These are phyloP conservation scores for Ochromonas danica DNA, from an alignment of 108 stramenopile genomes.

Conservation along the genomic window DNA sequence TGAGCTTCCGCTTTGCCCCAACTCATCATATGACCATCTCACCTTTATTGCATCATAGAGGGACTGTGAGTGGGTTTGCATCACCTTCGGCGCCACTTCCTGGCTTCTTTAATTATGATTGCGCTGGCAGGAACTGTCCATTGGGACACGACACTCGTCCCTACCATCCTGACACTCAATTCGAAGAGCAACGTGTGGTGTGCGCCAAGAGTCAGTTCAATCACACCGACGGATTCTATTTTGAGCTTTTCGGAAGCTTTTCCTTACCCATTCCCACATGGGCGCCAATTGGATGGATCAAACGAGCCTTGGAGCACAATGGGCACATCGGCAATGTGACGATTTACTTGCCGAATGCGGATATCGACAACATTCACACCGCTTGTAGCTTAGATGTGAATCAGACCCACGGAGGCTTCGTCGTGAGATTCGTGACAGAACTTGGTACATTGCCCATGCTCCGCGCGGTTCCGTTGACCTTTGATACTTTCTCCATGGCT, in stretches of 20 bases:
- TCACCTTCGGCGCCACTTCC: neutral
- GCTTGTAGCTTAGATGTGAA: neutral
- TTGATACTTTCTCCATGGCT: too few species aligned
- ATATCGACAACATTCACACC: neutral
- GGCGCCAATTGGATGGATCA: neutral
- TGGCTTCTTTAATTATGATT: neutral
- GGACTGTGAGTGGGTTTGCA: neutral
- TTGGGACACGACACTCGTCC: neutral
- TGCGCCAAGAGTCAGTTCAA: neutral
- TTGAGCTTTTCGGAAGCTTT: neutral
- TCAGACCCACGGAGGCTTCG: slow-evolving; percentile 1
- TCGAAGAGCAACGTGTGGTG: slow-evolving; percentile 6
- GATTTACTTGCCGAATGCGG: neutral
- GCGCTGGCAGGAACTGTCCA: slow-evolving; percentile 5
- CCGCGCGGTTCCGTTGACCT: too few species aligned
- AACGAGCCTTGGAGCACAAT: neutral
- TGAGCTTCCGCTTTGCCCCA: neutral
- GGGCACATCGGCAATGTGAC: slow-evolving; percentile 3
- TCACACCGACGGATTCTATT: neutral
- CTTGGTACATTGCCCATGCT: neutral
- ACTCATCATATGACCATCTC: neutral
- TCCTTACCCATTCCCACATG: neutral
- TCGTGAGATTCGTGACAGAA: slow-evolving; percentile 9
- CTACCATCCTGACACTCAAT: neutral
- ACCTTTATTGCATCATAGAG: neutral